Conservation (phyloP, 163 green algal species). For the Scenedesmus sp. region DNA sequence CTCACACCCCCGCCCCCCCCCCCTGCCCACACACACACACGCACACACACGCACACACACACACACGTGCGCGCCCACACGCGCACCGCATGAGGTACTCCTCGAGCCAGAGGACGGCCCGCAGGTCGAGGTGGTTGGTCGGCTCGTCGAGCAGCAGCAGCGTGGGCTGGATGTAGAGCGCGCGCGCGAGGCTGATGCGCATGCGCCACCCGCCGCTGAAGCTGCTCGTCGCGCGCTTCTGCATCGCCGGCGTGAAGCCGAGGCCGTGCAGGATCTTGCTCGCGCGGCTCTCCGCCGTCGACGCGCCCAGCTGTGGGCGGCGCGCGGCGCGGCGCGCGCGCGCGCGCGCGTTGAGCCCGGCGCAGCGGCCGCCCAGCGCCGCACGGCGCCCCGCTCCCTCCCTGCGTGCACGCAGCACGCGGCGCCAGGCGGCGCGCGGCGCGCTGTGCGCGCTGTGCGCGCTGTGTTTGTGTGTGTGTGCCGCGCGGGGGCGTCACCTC, state of each 20-base stretch:
- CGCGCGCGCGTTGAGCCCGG: no score
- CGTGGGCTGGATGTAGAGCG: conserved; percentile 98
- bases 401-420: no score
- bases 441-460: no score
- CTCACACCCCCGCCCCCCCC: neutral
- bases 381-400: neutral
- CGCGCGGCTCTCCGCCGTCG: conserved; percentile 90
- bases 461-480: no score
- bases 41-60: neutral
- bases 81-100: conserved; percentile 87
- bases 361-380: neutral
- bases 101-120: conserved; percentile 95
- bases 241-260: conserved; percentile 94
- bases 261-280: conserved; percentile 98
- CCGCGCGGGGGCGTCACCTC: conserved; percentile 50
- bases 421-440: no score
- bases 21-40: no score
- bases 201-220: conserved; percentile 92
- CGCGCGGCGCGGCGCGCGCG: no score
- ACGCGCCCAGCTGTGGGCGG: conserved; percentile 71
- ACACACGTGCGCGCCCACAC: neutral
- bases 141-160: conserved; percentile 99
- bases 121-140: conserved; percentile 99
- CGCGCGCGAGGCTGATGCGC: conserved; percentile 95
- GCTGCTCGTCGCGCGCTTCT: conserved; percentile 54